Evolutionary conservation across 495 filamentous ascomycete species (phyloP).

Genomic region (Tuber brumale): DNA sequence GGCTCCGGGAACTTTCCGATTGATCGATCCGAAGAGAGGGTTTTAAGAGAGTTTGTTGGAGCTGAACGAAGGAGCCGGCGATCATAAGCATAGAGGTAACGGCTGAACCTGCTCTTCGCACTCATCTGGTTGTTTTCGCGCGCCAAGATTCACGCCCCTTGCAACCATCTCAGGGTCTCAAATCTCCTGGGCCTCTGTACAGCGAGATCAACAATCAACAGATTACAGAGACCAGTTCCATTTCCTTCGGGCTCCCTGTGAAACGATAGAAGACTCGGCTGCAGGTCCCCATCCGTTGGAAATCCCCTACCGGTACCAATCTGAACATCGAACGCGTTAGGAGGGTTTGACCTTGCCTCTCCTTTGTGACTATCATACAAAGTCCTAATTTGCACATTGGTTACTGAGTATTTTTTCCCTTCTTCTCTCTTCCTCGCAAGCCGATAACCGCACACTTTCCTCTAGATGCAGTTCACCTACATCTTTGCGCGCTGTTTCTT

Average conservation of each 20-base stretch:
- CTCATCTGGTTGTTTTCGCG: conserved; percentile 29
- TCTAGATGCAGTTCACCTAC: background rate
- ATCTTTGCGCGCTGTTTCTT: background rate
- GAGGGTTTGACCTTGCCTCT: background rate
- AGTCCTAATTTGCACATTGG: background rate
- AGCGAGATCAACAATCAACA: conserved; percentile 36
- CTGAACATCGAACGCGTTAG: background rate
- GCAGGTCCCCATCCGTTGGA: background rate
- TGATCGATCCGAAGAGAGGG: conserved; percentile 18
- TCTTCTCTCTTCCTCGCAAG: background rate
- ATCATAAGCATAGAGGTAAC: background rate
- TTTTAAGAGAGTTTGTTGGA: background rate
- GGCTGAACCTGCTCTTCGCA: conserved; percentile 14
- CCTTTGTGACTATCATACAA: background rate
- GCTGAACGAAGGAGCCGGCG: background rate
- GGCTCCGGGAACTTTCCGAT: conserved; percentile 15
- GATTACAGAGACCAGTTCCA: background rate
- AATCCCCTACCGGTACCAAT: background rate
- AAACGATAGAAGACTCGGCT: background rate
- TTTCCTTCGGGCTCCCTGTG: background rate
- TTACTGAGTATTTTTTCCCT: background rate
- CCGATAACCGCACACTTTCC: background rate
- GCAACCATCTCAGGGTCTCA: conserved; percentile 37
- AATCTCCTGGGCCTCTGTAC: conserved; percentile 31
- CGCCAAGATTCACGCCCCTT: conserved; percentile 35